Conservation (phyloP, 2,329 filamentous ascomycete genomes). For the Pseudogymnoascus sp. region DNA sequence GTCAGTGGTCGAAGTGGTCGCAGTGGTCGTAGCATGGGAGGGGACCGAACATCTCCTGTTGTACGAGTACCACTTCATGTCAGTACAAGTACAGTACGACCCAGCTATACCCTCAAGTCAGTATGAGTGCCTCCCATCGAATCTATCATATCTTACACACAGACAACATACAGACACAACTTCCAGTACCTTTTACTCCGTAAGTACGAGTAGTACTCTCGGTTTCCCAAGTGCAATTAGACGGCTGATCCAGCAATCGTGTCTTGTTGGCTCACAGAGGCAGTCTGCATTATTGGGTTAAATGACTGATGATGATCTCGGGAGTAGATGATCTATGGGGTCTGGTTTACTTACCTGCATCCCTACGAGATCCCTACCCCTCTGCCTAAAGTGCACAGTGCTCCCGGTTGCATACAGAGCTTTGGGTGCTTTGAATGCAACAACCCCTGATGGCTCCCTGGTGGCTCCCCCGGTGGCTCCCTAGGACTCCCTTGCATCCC, state of each 20-base stretch:
- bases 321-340: background rate
- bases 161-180: background rate
- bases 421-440: background rate
- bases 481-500: background rate
- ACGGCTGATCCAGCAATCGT: background rate
- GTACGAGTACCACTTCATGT: background rate
- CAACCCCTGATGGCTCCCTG: background rate
- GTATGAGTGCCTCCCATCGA: background rate
- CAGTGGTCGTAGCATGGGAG: background rate
- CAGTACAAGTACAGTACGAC: background rate
- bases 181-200: background rate
- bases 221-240: background rate
- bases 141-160: slow-evolving; percentile 6
- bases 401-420: background rate
- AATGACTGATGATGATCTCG: slow-evolving; percentile 2
- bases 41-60: background rate
- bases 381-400: background rate
- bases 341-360: background rate
- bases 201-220: background rate
- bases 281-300: slow-evolving; percentile 4
- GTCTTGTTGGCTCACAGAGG: slow-evolving; percentile 3
- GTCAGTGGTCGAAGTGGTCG: background rate
- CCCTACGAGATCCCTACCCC: background rate
- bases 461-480: background rate
- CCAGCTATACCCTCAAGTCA: background rate